Evolutionary conservation across 176 grass and related monocot genomes (phyloP).

Genomic region (Bolboschoenus planiculmis): DNA sequence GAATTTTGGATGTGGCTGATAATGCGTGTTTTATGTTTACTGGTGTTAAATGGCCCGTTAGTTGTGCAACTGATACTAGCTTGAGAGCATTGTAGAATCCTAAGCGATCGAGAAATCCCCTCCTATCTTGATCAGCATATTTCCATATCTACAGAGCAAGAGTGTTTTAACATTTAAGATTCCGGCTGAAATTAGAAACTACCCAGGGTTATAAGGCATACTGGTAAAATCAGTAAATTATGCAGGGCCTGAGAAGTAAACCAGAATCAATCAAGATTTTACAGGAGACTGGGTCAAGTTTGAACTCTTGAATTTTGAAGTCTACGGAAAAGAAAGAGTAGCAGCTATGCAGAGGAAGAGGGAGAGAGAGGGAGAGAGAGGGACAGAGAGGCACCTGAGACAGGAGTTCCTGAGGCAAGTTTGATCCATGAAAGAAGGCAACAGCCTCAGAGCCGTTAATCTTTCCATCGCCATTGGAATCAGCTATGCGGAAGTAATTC

Average conservation of each 20-base stretch:
- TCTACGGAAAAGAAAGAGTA: neutral
- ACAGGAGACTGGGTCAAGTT: neutral
- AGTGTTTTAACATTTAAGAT: neutral
- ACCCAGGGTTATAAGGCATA: neutral
- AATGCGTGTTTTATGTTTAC: neutral
- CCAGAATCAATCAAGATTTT: neutral
- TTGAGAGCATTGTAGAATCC: slow-evolving; percentile 27
- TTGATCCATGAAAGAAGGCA: slow-evolving; percentile 9
- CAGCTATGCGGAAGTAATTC: slow-evolving; percentile 17
- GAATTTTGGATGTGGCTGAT: slow-evolving; percentile 21
- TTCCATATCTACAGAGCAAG: slow-evolving; percentile 19
- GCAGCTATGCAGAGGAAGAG: neutral
- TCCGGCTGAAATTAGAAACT: neutral
- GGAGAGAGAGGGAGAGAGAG: too few relatives aligned
- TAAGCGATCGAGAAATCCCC: slow-evolving; percentile 5
- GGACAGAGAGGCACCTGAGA: neutral
- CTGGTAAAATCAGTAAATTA: neutral
- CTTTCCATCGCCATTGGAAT: slow-evolving; percentile 7
- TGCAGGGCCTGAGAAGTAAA: neutral
- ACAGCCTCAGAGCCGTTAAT: neutral
- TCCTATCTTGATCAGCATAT: slow-evolving; percentile 4
- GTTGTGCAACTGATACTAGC: slow-evolving; percentile 21
- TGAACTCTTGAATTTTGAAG: neutral
- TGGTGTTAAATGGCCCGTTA: neutral
- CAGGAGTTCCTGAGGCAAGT: neutral